Conservation (phyloP, 106 monocot genomes). For the Narthecium ossifragum region DNA sequence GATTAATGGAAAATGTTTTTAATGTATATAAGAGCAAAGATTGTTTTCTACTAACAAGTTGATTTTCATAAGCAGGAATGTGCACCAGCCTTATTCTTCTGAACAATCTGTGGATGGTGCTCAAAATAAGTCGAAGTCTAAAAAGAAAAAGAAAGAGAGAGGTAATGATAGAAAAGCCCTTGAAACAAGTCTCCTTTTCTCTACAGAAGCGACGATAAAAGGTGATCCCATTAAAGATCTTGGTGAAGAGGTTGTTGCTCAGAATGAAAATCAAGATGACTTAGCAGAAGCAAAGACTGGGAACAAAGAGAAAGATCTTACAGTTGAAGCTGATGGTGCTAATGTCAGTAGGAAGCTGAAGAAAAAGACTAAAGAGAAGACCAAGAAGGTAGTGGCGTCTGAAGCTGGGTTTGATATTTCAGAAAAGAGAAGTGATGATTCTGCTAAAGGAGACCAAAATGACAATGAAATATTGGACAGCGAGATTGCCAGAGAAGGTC, state of each 20-base stretch:
- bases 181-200: constrained; percentile 5
- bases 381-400: constrained; percentile 19
- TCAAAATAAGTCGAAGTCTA: constrained; percentile 16
- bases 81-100: not conserved
- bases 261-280: not conserved
- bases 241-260: too few relatives aligned
- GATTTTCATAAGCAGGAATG: not conserved
- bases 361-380: constrained; percentile 40
- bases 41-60: not conserved
- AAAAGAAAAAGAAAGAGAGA: constrained; percentile 41
- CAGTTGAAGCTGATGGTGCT: not conserved
- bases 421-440: constrained; percentile 6
- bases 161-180: constrained; percentile 9
- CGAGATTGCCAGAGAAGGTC: too few relatives aligned
- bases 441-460: constrained; percentile 6
- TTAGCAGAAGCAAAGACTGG: not conserved
- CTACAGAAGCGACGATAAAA: not conserved
- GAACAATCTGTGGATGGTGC: not conserved
- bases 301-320: not conserved
- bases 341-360: constrained; percentile 14
- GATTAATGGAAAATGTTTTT: constrained; percentile 3
- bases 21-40: not conserved
- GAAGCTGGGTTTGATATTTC: constrained; percentile 6
- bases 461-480: too few relatives aligned
- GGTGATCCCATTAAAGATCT: too few relatives aligned